These are phyloP conservation scores for Margaritispora aquatica DNA, from an alignment of 495 filamentous ascomycete species.

Conservation along the genomic window DNA sequence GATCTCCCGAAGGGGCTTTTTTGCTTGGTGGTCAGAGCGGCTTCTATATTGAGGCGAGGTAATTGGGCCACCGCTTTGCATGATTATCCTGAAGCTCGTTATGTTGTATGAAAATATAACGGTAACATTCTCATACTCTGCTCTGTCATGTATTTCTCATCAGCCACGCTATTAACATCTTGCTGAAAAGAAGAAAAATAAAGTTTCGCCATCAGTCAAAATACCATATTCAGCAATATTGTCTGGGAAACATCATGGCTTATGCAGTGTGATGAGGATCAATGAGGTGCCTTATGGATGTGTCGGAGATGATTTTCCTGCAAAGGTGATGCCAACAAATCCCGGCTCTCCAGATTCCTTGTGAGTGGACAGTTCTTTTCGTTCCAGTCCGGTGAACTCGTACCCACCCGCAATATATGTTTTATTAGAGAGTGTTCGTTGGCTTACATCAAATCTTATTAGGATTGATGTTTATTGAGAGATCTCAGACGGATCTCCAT, in stretches of 20 bases:
- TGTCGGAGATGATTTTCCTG: conserved; percentile 19
- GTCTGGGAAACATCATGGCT: neutral
- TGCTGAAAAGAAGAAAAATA: too few relatives aligned
- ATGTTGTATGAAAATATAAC: conserved; percentile 8
- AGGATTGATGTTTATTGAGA: conserved; percentile 1
- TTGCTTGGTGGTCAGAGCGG: conserved; percentile 12
- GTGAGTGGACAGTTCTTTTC: neutral
- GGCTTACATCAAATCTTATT: neutral
- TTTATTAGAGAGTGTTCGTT: neutral
- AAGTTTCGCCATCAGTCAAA: too few relatives aligned
- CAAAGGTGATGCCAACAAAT: neutral
- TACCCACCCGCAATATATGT: neutral
- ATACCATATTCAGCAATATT: conserved; percentile 3
- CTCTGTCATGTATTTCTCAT: too few relatives aligned
- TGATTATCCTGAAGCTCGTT: conserved; percentile 15
- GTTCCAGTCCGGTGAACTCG: neutral
- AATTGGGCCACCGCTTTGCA: conserved; percentile 2
- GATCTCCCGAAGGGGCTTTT: conserved; percentile 13
- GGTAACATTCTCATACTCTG: neutral
- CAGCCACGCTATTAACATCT: too few relatives aligned
- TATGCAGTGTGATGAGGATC: conserved; percentile 2
- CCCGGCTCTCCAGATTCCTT: neutral
- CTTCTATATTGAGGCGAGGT: neutral
- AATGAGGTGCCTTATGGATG: conserved; percentile 2
- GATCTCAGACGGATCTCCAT: conserved; percentile 18